Percentiles rank a stretch among this genome's conserved stretches.
Conservation (phyloP, 768 basidiomycete species). For the Daedaleopsis sinensis region DNA sequence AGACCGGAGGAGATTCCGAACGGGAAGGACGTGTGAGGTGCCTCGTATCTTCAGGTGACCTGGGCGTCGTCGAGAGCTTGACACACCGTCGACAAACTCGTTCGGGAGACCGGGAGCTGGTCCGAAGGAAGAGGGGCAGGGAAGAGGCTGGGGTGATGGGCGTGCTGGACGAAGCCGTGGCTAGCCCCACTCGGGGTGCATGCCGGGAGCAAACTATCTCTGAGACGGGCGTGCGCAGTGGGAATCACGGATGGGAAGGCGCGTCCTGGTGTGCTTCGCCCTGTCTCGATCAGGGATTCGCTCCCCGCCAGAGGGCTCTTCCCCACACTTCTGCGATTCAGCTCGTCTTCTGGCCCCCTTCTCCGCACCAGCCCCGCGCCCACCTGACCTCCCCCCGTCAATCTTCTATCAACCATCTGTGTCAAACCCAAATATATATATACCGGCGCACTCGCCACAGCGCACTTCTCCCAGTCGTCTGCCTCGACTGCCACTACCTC, state of each 20-base stretch:
- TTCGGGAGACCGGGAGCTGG: neutral
- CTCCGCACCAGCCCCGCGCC: constrained; percentile 3
- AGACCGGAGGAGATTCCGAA: neutral
- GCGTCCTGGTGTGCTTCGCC: constrained; percentile 1
- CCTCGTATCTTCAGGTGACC: neutral
- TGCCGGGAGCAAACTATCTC: neutral
- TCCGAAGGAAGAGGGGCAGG: neutral
- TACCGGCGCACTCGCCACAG: neutral
- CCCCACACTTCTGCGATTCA: constrained; percentile 11
- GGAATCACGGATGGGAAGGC: constrained; percentile 7
- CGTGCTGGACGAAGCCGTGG: neutral
- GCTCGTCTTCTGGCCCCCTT: neutral
- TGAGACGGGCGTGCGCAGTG: neutral
- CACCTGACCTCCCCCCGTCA: constrained; percentile 17
- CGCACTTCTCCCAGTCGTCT: neutral
- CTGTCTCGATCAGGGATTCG: constrained; percentile 15
- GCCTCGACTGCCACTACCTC: neutral
- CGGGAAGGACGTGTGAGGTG: neutral
- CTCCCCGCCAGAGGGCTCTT: constrained; percentile 9
- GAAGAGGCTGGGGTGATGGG: neutral
- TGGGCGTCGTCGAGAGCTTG: neutral
- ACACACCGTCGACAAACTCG: constrained; percentile 5
- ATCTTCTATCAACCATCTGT: constrained; percentile 2
- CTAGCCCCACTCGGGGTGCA: neutral
- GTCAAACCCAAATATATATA: neutral